Conservation (phyloP, 768 basidiomycete genomes). For the Panaeolus papilionaceus region DNA sequence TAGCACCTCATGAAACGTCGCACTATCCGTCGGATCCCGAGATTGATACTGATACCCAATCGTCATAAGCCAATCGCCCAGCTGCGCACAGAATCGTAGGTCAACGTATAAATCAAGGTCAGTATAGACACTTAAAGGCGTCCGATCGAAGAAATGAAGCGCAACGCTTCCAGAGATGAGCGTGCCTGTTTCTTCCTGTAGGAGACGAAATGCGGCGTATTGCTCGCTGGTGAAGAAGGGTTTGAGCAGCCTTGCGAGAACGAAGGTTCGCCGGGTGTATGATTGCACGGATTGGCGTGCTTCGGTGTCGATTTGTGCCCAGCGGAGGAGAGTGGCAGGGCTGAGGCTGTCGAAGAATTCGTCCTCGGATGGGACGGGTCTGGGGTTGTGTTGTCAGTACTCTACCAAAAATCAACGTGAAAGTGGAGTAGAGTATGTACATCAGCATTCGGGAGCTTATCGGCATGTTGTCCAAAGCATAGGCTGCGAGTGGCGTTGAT, state of each 20-base stretch:
- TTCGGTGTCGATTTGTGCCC: too few relatives aligned
- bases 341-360: too few relatives aligned
- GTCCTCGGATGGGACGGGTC: too few relatives aligned
- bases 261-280: slow-evolving; percentile 24
- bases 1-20: not conserved
- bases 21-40: too few relatives aligned
- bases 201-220: slow-evolving; percentile 41
- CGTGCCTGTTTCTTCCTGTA: slow-evolving; percentile 49
- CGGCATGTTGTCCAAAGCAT: too few relatives aligned
- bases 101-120: slow-evolving; percentile 60
- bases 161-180: slow-evolving; percentile 61
- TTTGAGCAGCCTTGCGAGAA: slow-evolving; percentile 15
- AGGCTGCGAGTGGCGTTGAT: too few relatives aligned
- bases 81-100: slow-evolving; percentile 33
- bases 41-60: slow-evolving; percentile 30
- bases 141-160: slow-evolving; percentile 56
- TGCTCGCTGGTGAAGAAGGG: slow-evolving; percentile 33
- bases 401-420: too few relatives aligned
- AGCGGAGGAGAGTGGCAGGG: slow-evolving; percentile 18
- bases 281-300: slow-evolving; percentile 17
- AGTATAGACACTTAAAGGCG: slow-evolving; percentile 44
- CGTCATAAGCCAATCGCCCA: slow-evolving; percentile 42
- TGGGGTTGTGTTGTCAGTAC: too few relatives aligned
- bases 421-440: too few relatives aligned
- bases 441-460: too few relatives aligned